Percentiles rank a stretch among this genome's conserved stretches.
Conservation (phyloP, 306 rosid species). For the Fragaria vesca region DNA sequence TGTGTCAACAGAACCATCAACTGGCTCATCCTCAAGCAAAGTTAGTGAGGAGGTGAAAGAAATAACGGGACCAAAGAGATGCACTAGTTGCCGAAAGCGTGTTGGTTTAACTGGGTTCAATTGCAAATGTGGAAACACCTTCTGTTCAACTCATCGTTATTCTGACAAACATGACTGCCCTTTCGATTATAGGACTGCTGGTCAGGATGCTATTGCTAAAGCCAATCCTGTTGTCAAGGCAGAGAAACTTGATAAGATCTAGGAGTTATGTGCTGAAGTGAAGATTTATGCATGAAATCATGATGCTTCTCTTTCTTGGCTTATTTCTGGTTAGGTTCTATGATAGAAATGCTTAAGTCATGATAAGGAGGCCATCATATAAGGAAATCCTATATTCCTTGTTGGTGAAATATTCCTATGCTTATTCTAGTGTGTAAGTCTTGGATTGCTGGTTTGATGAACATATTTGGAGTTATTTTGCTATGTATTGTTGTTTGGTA, state of each 20-base stretch:
- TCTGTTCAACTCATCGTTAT: constrained; percentile 64
- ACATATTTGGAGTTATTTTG: constrained; percentile 33
- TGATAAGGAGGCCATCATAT: constrained; percentile 38
- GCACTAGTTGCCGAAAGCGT: constrained; percentile 62
- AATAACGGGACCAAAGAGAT: constrained; percentile 54
- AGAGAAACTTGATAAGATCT: constrained; percentile 75
- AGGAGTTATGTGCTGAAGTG: constrained; percentile 28
- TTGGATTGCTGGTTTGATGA: constrained; percentile 55
- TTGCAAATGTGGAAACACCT: constrained; percentile 70
- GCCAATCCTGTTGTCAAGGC: constrained; percentile 80
- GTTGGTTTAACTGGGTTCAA: constrained; percentile 76
- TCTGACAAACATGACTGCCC: constrained; percentile 68
- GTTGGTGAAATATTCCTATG: constrained; percentile 41
- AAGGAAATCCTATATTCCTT: constrained; percentile 42
- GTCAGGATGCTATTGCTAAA: constrained; percentile 66
- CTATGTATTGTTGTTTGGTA: constrained; percentile 41
- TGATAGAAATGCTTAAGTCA: constrained; percentile 31
- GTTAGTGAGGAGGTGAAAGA: constrained; percentile 36
- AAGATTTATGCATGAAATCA: constrained; percentile 29
- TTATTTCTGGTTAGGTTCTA: constrained; percentile 42
- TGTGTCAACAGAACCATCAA: constrained; percentile 30
- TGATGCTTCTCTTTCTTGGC: constrained; percentile 33
- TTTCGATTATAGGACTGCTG: constrained; percentile 57
- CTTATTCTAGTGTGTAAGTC: constrained; percentile 46
- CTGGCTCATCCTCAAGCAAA: constrained; percentile 38